Base-by-base conservation (phyloP, 176 grass and related monocot genomes). In the Tuctoria greenei region DNA sequence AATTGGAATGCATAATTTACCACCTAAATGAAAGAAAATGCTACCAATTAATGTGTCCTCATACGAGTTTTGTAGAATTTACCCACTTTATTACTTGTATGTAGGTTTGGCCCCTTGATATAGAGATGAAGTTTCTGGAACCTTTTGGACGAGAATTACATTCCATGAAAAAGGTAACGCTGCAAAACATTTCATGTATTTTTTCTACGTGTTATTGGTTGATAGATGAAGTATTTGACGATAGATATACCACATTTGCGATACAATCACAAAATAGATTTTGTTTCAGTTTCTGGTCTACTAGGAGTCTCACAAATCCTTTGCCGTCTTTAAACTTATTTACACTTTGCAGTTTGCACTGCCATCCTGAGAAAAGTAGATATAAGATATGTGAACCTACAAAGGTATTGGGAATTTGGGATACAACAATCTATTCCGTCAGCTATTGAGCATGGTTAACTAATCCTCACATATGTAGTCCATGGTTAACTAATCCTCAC, bases 21-120 rank as follows among this genome's bases (percentile, higher is more conserved):
- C 72, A 76, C 8, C 64, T 77, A 10, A 23, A 5, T 31, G 25
- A 54, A 73, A 47, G 5, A 42, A 52, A 64, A 17, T 34, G 4
- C 36, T 52, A 12, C 35, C n/a, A 43, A 38, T 69, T 74, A 64
- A 18, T 62, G 15, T 83, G 61, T 13, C n/a, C 18, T 61, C 26
- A 5, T 40, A 65, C 28, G 28, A 20, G 37, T 41, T 13, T 77
- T 72, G 42, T 52, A 17, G 17, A 83, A 68, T 35, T 69, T 56
- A 67, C 35, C 35, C 45, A 6, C 7, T 61, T 66, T 58, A 20
- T 80, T 61, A 42, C 58, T 78, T 82, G 3, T 79, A 63, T 90
- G 82, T 70, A 97, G 93, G 88, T 97, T 72, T 97, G 93, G 93
- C 90, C 93, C 49, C 60, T 97, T 82, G 88, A 93, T 73, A 39